These are phyloP conservation scores for Cochlearia excelsa DNA, from an alignment of 345 rosid genomes.

Conservation along the genomic window DNA sequence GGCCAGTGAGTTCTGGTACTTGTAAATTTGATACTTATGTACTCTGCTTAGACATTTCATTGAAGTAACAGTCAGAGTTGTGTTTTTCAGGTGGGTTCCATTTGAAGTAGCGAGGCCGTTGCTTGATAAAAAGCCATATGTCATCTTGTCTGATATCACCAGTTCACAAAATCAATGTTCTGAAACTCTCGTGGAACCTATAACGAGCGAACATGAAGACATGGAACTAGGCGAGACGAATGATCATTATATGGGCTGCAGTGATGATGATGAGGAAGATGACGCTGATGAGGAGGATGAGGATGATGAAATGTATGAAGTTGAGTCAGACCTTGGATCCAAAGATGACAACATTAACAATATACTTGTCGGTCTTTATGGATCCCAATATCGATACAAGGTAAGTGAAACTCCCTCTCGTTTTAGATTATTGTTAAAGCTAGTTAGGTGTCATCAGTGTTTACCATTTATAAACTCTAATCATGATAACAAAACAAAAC, in stretches of 20 bases:
- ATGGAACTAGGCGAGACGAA: conserved; percentile 40
- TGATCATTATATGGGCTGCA: conserved; percentile 22
- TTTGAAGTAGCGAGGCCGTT: conserved; percentile 57
- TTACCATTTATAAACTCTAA: conserved; percentile 11
- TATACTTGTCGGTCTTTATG: conserved; percentile 46
- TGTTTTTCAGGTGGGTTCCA: conserved; percentile 82
- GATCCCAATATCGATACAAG: conserved; percentile 59
- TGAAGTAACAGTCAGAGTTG: conserved; percentile 10
- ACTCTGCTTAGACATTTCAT: conserved; percentile 4
- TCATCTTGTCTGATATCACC: conserved; percentile 61
- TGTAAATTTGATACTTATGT: neutral
- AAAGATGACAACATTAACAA: conserved; percentile 47
- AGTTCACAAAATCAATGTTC: conserved; percentile 43
- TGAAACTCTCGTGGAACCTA: conserved; percentile 36
- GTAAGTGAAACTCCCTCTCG: conserved; percentile 36
- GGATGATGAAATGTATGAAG: conserved; percentile 45
- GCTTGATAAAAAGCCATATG: conserved; percentile 73
- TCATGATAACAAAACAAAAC: conserved; percentile 18
- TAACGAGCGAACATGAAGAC: conserved; percentile 38
- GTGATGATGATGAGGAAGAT: conserved; percentile 39
- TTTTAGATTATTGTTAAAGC: conserved; percentile 10
- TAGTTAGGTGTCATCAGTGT: conserved; percentile 4
- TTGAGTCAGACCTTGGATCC: conserved; percentile 44
- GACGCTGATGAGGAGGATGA: conserved; percentile 43
- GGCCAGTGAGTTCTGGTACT: conserved; percentile 8